Evolutionary conservation across 805 yeast species (phyloP), one percentile per base, ranked within the genome.

Genomic region (Ogataea dorogensis): DNA sequence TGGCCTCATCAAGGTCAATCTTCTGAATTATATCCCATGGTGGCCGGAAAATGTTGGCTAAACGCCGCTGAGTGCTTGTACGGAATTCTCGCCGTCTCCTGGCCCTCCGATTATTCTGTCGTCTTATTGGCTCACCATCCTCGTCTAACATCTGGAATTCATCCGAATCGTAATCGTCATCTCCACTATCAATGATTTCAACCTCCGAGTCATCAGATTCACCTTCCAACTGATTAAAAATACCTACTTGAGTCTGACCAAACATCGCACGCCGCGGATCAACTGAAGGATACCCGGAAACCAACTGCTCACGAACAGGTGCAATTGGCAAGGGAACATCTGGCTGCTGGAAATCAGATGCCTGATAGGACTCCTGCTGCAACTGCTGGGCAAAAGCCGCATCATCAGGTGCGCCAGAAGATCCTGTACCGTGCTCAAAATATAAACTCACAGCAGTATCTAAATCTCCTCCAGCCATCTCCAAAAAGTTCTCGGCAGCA

Each of bases 21-120:
- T 73, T 77, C 14, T 79, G 70, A 53, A 93, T 87, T 21, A 93
- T 64, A 49, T 91, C 97, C 65, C 86, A 91, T 0, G 99, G 99
- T 0, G 98, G 98, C 43, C 91, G 71, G 61, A 91, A 93, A 18
- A 93, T 67, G 43, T 73, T 73, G 4, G 96, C 97, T 31, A 93
- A 65, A 33, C 94, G 68, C 46, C 78, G 70, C 60, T 76, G 87
- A 33, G 77, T 60, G 31, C 67, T 69, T 3, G 67, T 52, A 26
- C 56, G 45, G 21, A 28, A 15, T 14, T 62, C 50, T 31, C 69
- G 49, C 16, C 63, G 53, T 25, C 44, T 29, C 25, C 54, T 43
- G 16, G 47, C 31, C 9, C 41, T 27, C 54, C 42, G 54, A 58
- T 16, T 54, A 20, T 63, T 3, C 50, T 64, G 35, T 58, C 53